Evolutionary conservation across 495 filamentous ascomycete species (phyloP), one percentile per base, ranked within the genome.

Genomic region (Jackrogersella minutella): DNA sequence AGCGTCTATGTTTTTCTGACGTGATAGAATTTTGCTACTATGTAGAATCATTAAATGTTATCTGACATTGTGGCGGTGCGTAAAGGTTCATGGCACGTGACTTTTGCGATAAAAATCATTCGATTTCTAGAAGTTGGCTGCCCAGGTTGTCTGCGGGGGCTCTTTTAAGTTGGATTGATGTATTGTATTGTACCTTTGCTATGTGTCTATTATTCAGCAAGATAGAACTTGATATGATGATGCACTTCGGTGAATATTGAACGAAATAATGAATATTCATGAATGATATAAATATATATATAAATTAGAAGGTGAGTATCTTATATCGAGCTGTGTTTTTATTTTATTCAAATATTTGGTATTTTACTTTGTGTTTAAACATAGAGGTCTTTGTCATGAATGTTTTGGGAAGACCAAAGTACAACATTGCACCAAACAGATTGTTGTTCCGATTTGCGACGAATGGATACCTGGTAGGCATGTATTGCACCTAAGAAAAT

Each of bases 101-200:
- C n/a, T 24, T 22, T 0, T 6, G 16, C 28, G 24, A 31, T 51
- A 26, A 49, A 41, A n/a, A 61, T 66, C 63, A 57, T 66, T 61
- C 63, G 63, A 66, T 56, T 59, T 22, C 22, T 24, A 19, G 30
- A 41, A 34, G 36, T 33, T 40, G n/a, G n/a, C n/a, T n/a, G n/a
- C n/a, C 46, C 26, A 30, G 7, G 26, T 30, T 30, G 49, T 24
- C 60, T 66, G 63, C 63, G 63, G 63, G 50, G 63, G 11, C 34
- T 16, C 0, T 16, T 21, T 2, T 33, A 11, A 46, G 5, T 2
- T 24, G 21, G 21, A 1, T 5, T 7, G 14, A 3, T 14, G 17
- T n/a, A 22, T 55, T 41, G n/a, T 30, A 3, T 3, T 3, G 26
- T 30, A 30, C 26, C 7, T 30, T 30, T 7, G 26, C 7, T 30